Base-by-base conservation (phyloP, 768 basidiomycete genomes). In the Steccherinum ochraceum region DNA sequence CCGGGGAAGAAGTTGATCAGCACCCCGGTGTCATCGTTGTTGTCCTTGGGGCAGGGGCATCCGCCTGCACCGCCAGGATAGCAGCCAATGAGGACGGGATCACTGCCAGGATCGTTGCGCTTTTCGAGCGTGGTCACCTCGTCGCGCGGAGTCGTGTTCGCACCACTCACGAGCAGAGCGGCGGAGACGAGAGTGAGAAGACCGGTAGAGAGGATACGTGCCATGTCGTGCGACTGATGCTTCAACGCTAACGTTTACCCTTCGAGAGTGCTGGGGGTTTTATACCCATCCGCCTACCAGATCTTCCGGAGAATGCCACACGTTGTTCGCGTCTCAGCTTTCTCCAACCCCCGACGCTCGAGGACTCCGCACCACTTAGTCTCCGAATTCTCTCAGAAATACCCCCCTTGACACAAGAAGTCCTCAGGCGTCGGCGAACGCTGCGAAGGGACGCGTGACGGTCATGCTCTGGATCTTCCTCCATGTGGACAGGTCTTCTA, bases 1-100 rank as follows among this genome's bases (percentile, higher is more conserved):
- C 57, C 57, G 20, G 57, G 54, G 54, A 46, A 58, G 45, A 58
- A 47, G 52, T 58, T 58, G 55, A 58, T 58, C 19, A 58, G 46
- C n/a, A 58, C 57, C 20, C 57, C 57, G 44, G 26, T 27, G 45
- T 58, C 57, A 16, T 55, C 57, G 50, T 52, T 53, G 35, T 41
- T 25, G 48, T 58, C 57, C 12, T 35, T 51, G 19, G 54, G 52
- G 52, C 57, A 58, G 21, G 55, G 49, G 52, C 57, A 58, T 45
- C 55, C 52, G 35, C 52, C 52, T 11, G 51, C 57, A 10, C 52
- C 54, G n/a, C 55, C 55, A 11, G 41, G 41, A 42, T 54, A 56
- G 55, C 58, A 57, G 53, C 41, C 41, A 43, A 43, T 43, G 41
- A 43, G 41, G 41, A 43, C 41, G 30, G 30, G 30, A 7, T 35